A percentile compares a stretch with the other conserved stretches of the same genome.
These are phyloP conservation scores for Starmerella stigmatis DNA, from an alignment of 805 yeast genomes.

Conservation along the genomic window DNA sequence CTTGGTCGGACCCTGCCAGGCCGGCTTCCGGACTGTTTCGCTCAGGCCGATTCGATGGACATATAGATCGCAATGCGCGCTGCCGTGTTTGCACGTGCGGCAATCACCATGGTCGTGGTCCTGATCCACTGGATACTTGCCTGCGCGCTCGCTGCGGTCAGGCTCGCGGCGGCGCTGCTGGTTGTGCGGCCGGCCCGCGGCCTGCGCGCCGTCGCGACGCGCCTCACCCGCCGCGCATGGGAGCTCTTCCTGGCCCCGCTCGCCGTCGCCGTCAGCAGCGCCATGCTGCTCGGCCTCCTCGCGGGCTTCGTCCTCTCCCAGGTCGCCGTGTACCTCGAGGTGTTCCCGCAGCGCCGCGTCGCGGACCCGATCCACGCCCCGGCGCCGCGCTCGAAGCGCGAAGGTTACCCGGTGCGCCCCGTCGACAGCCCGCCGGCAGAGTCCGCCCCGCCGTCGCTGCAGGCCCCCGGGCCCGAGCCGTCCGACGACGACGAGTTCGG, in stretches of 20 bases:
- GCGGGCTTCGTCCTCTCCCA: conserved; percentile 6
- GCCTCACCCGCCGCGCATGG: background rate
- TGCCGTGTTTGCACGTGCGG: too few species aligned
- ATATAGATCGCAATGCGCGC: too few species aligned
- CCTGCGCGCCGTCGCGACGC: background rate
- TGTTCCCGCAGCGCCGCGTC: conserved; percentile 5
- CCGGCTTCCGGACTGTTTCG: too few species aligned
- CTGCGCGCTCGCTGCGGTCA: background rate
- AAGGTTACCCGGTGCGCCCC: background rate
- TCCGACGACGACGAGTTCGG: background rate
- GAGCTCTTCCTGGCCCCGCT: background rate
- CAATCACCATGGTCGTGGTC: background rate
- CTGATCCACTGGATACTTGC: background rate
- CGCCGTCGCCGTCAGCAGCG: background rate
- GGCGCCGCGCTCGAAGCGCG: background rate
- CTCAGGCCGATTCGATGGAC: too few species aligned
- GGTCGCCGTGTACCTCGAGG: conserved; percentile 6
- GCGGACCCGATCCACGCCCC: background rate
- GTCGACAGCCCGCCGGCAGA: background rate
- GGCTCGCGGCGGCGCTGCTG: background rate
- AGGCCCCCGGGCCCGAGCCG: background rate
- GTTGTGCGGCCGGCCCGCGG: background rate
- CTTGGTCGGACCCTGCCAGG: too few species aligned
- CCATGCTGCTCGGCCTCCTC: conserved; percentile 1
- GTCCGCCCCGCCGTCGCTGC: conserved; percentile 4